phyloP scores from a whole-genome alignment of 2,329 filamentous ascomycete species.

The Pseudogymnoascus sp. region DNA sequence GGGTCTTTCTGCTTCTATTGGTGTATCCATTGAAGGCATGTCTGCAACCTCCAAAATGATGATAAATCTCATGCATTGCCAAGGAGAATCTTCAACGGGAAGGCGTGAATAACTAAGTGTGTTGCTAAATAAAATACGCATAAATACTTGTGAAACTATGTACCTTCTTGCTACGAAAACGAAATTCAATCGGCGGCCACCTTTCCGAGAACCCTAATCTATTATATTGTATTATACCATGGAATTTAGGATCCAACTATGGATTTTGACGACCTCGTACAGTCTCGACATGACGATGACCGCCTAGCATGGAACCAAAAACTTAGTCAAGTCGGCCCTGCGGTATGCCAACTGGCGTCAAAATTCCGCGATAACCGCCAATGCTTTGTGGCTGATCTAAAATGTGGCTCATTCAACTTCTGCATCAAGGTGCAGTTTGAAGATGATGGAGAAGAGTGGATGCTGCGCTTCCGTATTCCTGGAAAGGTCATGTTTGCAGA shows the following conservation, averaged over 20 bases:
- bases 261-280: not conserved
- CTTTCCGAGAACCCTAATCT: not conserved
- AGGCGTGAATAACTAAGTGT: no score
- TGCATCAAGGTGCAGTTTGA: constrained; percentile 12
- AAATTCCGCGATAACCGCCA: constrained; percentile 13
- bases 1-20: no score
- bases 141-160: not conserved
- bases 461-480: constrained; percentile 12
- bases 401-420: constrained; percentile 15
- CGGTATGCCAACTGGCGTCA: constrained; percentile 9
- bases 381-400: constrained; percentile 13
- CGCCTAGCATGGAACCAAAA: not conserved
- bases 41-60: no score
- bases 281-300: not conserved
- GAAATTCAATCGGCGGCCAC: not conserved
- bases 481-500: constrained; percentile 10
- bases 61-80: no score
- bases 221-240: not conserved
- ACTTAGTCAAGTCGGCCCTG: not conserved
- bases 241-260: not conserved
- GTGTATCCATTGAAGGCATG: no score
- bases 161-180: not conserved
- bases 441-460: constrained; percentile 9
- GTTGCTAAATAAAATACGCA: not conserved
- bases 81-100: no score